A percentile compares a stretch with the other conserved stretches of the same genome.
These are phyloP conservation scores for Verticillium isaacii DNA, from an alignment of 2,329 filamentous ascomycete genomes.

Conservation along the genomic window DNA sequence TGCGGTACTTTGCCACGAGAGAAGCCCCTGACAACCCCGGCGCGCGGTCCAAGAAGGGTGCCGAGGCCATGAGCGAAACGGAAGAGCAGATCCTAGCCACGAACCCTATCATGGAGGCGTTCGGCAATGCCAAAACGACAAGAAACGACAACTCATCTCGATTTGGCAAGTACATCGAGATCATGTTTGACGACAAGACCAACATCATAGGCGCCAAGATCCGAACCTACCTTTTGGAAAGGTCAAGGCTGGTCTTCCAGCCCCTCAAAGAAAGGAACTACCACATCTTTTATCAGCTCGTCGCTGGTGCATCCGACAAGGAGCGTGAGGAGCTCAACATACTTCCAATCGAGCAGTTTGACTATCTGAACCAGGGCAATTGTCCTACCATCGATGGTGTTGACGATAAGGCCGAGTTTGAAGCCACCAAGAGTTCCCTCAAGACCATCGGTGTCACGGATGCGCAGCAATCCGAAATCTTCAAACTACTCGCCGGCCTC, in stretches of 20 bases:
- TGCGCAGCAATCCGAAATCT: conserved; percentile 76
- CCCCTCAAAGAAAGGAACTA: conserved; percentile 97
- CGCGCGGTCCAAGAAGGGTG: conserved; percentile 68
- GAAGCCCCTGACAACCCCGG: conserved; percentile 86
- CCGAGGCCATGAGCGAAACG: conserved; percentile 88
- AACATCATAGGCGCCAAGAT: conserved; percentile 99
- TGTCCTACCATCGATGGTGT: conserved; percentile 89
- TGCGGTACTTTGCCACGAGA: conserved; percentile 98
- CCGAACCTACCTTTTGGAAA: conserved; percentile 89
- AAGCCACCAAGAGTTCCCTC: conserved; percentile 80
- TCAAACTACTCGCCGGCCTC: conserved; percentile 83
- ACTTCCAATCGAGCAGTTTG: conserved; percentile 81
- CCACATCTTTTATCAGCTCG: conserved; percentile 97
- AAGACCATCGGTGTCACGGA: conserved; percentile 79
- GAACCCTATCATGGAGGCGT: conserved; percentile 99
- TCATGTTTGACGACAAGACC: conserved; percentile 93
- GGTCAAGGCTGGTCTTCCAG: conserved; percentile 94
- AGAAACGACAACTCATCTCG: conserved; percentile 98
- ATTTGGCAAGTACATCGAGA: conserved; percentile 99
- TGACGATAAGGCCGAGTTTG: conserved; percentile 91
- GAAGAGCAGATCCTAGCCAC: conserved; percentile 98
- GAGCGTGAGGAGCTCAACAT: conserved; percentile 78
- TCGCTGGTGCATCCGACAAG: conserved; percentile 82
- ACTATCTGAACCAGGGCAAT: conserved; percentile 94
- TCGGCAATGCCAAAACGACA: conserved; percentile 99